Evolutionary conservation across 257 asterid genomes (phyloP).

Genomic region (Solanum rostratum): DNA sequence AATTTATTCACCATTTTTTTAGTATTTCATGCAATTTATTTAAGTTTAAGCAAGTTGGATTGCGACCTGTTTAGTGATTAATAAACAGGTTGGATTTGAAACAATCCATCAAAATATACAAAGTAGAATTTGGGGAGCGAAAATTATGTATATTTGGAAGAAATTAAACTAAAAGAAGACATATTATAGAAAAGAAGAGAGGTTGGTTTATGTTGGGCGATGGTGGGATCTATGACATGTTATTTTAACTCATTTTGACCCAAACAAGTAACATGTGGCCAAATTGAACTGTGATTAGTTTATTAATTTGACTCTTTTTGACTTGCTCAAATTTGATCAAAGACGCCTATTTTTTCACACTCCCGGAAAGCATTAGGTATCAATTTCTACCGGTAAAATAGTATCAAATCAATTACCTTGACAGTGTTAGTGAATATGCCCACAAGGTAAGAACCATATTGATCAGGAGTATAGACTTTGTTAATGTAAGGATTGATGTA

Average conservation of each 20-base stretch:
- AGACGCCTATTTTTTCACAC: not conserved
- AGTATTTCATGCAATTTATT: not conserved
- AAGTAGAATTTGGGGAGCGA: not conserved
- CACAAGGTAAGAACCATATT: slow-evolving; percentile 58
- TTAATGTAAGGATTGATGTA: slow-evolving; percentile 66
- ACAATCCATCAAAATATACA: not conserved
- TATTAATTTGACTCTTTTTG: not conserved
- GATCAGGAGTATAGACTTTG: slow-evolving; percentile 59
- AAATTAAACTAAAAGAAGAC: too few species aligned
- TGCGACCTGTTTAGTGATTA: too few species aligned
- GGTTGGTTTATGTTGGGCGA: too few species aligned
- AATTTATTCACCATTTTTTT: not conserved
- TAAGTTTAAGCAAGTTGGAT: not conserved
- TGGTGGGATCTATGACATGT: too few species aligned
- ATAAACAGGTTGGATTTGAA: not conserved
- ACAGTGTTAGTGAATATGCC: slow-evolving; percentile 44
- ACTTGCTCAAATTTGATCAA: not conserved
- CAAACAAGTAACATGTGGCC: too few species aligned
- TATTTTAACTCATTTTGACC: too few species aligned
- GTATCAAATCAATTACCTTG: slow-evolving; percentile 26
- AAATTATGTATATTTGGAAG: too few species aligned
- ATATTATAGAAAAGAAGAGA: too few species aligned
- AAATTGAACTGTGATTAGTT: not conserved
- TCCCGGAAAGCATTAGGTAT: not conserved
- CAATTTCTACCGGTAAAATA: not conserved